These are phyloP conservation scores for Didymella arachidicola DNA, from an alignment of 2,329 filamentous ascomycete species.

Conservation along the genomic window DNA sequence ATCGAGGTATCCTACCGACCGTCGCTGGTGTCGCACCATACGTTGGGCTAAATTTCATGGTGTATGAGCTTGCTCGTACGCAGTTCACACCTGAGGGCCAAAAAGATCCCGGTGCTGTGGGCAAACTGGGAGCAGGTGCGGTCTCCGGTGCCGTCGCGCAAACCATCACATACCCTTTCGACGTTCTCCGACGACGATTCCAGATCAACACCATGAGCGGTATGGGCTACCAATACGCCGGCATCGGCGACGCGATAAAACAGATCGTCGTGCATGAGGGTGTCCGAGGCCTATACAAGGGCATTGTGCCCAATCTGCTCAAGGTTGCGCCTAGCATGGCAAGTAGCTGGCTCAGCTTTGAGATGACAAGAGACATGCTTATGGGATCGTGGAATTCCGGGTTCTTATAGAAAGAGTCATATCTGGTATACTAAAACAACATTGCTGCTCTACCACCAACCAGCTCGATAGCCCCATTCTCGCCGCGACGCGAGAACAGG, in stretches of 20 bases:
- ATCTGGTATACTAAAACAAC: no score
- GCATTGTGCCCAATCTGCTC: constrained; percentile 90
- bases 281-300: constrained; percentile 87
- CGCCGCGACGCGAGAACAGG: background rate
- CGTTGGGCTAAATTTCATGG: constrained; percentile 98
- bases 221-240: constrained; percentile 95
- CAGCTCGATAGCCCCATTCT: background rate
- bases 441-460: background rate
- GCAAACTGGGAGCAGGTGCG: constrained; percentile 88
- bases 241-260: constrained; percentile 80
- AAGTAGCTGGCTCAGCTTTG: constrained; percentile 96
- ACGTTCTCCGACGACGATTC: constrained; percentile 90
- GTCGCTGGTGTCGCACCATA: constrained; percentile 96
- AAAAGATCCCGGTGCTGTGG: constrained; percentile 76
- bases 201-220: constrained; percentile 99
- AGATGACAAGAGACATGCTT: constrained; percentile 88
- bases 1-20: constrained; percentile 91
- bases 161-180: constrained; percentile 97
- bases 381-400: constrained; percentile 55
- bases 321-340: constrained; percentile 99
- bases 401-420: constrained; percentile 38
- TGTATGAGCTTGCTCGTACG: constrained; percentile 87
- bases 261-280: constrained; percentile 88
- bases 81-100: constrained; percentile 88
- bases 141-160: constrained; percentile 96